Base-by-base conservation (phyloP, 148 eudicot species). In the Spergularia marina region DNA sequence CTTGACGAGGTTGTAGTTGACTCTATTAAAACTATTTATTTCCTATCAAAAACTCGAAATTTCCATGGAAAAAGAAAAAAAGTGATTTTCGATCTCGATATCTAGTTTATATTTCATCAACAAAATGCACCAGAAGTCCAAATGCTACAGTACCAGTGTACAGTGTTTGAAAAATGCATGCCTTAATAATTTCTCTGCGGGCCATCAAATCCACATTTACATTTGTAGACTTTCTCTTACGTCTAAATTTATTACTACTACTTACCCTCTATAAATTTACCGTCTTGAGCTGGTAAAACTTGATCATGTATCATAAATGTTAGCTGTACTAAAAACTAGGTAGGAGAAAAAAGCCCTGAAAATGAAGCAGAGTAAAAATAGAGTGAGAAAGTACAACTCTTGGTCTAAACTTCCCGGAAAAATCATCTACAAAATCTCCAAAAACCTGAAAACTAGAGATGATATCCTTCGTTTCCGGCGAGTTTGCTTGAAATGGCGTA, bases 401-500 rank as follows among this genome's bases (percentile, higher is more conserved):
- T 65, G 77, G 77, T 65, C 77, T 52, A 65, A 65, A 8, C 71
- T 75, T 65, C 71, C 70, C 4, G 53, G 63, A 52, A 16, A 36
- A 53, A 54, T 65, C 77, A 53, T 75, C 10, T 10, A 17, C 36
- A 65, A 75, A 53, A 65, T 75, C n/a, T 75, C 71, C 7, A 65
- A 75, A 65, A 20, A 12, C 20, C 64, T 75, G 62, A 36, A 34
- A 75, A 65, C 71, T 4, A 36, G 71, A 75, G 60, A 53, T 4
- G 34, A 65, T 5, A 53, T 65, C 5, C 51, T 53, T 21, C 18
- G 9, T 2, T 75, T 65, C 21, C 10, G 20, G 62, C 77, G 14
- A 15, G 63, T 75, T 36, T 75, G 77, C 40, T 51, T 9, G 16
- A 65, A 65, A 65, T 75, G 77, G 77, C 41, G 77, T 41, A 65